Evolutionary conservation across 345 rosid genomes (phyloP), one percentile per base, ranked within the genome.

Genomic region (Pugionium cornutum): DNA sequence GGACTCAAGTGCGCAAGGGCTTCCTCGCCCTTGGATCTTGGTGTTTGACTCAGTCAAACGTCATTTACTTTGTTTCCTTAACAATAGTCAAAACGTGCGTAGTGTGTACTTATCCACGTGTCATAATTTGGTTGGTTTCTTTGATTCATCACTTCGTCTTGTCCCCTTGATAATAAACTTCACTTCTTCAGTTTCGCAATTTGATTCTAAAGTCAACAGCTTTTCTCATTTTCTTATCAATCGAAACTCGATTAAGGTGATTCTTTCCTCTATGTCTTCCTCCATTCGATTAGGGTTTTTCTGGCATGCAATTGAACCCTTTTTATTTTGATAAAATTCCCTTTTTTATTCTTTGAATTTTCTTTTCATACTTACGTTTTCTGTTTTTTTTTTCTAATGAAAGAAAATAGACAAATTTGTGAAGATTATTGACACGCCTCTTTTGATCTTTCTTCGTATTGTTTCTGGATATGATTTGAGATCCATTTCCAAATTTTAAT

Each of bases 101-200:
- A 18, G 18, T 18, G 18, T 18, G 18, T 18, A 18, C 18, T 18
- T 18, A 18, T 7, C 27, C 6, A 70, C 63, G 41, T 37, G 68
- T 53, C 63, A 1, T 1, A 0, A 28, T 31, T 25, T 2, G 0
- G 47, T 53, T 70, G 56, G 68, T 25, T 1, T 5, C 1, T 4
- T 30, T 70, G 63, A 70, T 45, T 53, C 75, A 54, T 54, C 75
- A 48, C 44, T 26, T 10, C n/a, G n/a, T n/a, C 26, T 7, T 18
- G 18, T 48, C 58, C 31, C 30, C 37, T 34, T 53, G 28, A 18
- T 18, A 18, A 45, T 18, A 62, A 53, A 53, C 49, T 41, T 62
- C 74, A 70, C 68, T 40, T 50, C 49, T n/a, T 59, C 63, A 18
- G 41, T 45, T 53, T 45, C 35, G 28, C 49, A 53, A 61, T 53